Conservation (phyloP, 495 filamentous ascomycete genomes). For the Sabuloglossum arenarium region DNA sequence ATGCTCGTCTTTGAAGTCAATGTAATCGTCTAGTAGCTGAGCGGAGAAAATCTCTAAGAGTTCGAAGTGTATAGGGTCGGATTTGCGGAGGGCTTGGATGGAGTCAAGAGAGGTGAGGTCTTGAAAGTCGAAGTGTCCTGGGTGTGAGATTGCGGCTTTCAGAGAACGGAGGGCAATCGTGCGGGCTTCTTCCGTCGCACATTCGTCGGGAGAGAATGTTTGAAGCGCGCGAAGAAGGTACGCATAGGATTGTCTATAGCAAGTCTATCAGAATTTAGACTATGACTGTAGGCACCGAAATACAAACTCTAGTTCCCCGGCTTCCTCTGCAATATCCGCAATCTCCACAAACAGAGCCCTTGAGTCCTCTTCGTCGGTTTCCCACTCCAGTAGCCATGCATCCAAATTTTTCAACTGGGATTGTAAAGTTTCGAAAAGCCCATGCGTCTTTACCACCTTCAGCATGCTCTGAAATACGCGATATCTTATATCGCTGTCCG, state of each 20-base stretch:
- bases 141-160: slow-evolving; percentile 55
- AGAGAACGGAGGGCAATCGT: slow-evolving; percentile 67
- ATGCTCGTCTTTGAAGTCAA: slow-evolving; percentile 84
- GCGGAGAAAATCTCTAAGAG: slow-evolving; percentile 89
- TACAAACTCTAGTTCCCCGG: slow-evolving; percentile 49
- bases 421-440: slow-evolving; percentile 60
- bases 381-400: slow-evolving; percentile 66
- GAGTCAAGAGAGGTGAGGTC: slow-evolving; percentile 72
- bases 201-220: slow-evolving; percentile 58
- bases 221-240: slow-evolving; percentile 68
- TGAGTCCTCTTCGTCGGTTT: slow-evolving; percentile 55
- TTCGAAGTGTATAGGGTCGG: slow-evolving; percentile 65
- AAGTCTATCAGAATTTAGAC: background rate
- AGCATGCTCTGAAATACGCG: slow-evolving; percentile 75
- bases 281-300: background rate
- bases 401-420: slow-evolving; percentile 60
- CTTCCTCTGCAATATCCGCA: slow-evolving; percentile 54
- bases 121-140: slow-evolving; percentile 77
- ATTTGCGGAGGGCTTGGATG: slow-evolving; percentile 66
- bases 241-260: slow-evolving; percentile 41
- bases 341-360: slow-evolving; percentile 64
- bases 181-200: slow-evolving; percentile 47
- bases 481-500: slow-evolving; percentile 57
- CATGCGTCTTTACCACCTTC: slow-evolving; percentile 48
- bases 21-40: slow-evolving; percentile 82